Conservation (phyloP, 2,329 filamentous ascomycete genomes). For the Didymella lethalis region DNA sequence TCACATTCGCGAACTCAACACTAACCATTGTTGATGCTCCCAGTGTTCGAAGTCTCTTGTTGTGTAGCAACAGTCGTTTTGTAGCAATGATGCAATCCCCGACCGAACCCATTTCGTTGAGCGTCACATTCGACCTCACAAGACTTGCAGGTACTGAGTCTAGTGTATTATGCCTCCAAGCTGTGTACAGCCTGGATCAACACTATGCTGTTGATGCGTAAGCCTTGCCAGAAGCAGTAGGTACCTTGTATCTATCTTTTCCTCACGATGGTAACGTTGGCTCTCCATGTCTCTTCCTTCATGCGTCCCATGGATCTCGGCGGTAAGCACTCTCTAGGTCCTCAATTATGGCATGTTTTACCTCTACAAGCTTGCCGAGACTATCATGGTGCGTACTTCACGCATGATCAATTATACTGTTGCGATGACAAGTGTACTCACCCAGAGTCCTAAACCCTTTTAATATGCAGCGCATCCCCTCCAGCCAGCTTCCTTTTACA, state of each 20-base stretch:
- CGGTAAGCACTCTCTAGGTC: not conserved
- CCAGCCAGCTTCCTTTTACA: not conserved
- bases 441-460: not conserved
- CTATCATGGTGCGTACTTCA: conserved; percentile 2
- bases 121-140: not conserved
- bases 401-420: not conserved
- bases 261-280: not conserved
- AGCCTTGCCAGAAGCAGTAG: not conserved
- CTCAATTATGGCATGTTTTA: not conserved
- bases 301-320: not conserved
- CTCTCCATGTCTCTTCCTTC: not conserved
- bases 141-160: not conserved
- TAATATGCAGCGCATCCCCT: not conserved
- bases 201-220: not conserved
- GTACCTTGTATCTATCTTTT: not conserved
- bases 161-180: conserved; percentile 2
- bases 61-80: not conserved
- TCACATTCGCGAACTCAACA: not conserved
- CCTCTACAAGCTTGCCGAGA: not conserved
- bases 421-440: not conserved
- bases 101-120: not conserved
- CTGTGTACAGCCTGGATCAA: conserved; percentile 5
- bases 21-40: not conserved
- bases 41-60: not conserved
- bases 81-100: not conserved